These are phyloP conservation scores for Aspergillus candidus DNA, from an alignment of 2,329 filamentous ascomycete genomes.

Conservation along the genomic window DNA sequence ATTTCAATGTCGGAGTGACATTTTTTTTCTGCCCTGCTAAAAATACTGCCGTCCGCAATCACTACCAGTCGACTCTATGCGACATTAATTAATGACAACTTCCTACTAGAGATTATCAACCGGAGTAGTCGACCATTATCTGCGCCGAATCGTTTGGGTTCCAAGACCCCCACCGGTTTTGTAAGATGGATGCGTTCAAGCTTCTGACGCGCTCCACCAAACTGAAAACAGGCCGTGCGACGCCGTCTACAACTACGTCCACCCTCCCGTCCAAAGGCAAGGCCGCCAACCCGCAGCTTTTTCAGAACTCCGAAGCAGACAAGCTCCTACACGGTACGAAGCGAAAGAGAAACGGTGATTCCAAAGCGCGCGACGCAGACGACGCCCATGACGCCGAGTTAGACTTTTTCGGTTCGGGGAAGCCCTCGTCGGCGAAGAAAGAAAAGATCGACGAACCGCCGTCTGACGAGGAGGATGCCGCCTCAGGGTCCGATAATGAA, in stretches of 20 bases:
- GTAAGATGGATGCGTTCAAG: conserved; percentile 41
- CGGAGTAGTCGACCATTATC: no score
- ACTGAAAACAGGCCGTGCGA: conserved; percentile 27
- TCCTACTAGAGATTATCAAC: no score
- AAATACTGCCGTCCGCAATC: conserved; percentile 13
- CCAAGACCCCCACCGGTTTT: background rate
- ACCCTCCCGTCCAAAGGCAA: conserved; percentile 37
- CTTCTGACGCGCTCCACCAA: conserved; percentile 42
- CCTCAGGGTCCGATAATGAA: conserved; percentile 13
- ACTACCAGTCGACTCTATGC: background rate
- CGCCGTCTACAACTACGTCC: conserved; percentile 20
- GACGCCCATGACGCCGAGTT: conserved; percentile 21
- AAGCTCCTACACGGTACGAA: conserved; percentile 22
- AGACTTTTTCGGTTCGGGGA: conserved; percentile 34
- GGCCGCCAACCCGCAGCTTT: conserved; percentile 34
- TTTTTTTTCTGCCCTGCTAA: conserved; percentile 23
- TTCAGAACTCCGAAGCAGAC: conserved; percentile 26
- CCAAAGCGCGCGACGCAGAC: conserved; percentile 16
- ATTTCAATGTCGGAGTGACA: conserved; percentile 13
- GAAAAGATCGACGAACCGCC: conserved; percentile 13
- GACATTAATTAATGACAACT: background rate
- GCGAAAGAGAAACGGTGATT: conserved; percentile 34
- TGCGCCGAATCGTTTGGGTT: no score
- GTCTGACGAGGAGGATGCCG: conserved; percentile 16
- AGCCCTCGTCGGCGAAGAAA: conserved; percentile 17